Conservation (phyloP, 1,284 basidiomycete species). For the Kwoniella shivajii region DNA sequence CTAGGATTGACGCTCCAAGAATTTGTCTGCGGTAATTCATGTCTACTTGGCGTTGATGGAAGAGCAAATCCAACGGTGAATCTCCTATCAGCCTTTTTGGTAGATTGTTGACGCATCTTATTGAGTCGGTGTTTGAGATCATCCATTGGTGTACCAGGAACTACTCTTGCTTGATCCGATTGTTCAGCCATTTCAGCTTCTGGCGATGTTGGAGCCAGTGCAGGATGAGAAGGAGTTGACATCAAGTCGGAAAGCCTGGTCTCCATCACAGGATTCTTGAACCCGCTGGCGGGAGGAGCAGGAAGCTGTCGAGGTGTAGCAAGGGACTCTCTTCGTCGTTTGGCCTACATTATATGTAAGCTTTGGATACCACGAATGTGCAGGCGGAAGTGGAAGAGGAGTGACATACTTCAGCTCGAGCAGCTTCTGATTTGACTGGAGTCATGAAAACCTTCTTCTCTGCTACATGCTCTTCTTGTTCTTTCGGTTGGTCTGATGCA, state of each 20-base stretch:
- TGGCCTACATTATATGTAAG: conserved; percentile 18
- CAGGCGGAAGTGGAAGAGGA: not conserved
- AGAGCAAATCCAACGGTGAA: conserved; percentile 41
- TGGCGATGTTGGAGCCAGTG: conserved; percentile 19
- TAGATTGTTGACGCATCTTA: conserved; percentile 28
- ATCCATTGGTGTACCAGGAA: conserved; percentile 33
- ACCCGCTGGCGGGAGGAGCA: conserved; percentile 32
- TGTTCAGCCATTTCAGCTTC: conserved; percentile 8
- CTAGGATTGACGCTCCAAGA: conserved; percentile 22
- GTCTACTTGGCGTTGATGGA: conserved; percentile 34
- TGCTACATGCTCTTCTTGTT: not conserved
- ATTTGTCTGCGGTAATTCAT: conserved; percentile 1
- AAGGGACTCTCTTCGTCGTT: conserved; percentile 31
- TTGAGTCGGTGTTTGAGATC: conserved; percentile 38
- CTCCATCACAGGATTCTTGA: conserved; percentile 34
- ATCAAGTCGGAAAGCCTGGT: conserved; percentile 14
- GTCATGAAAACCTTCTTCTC: conserved; percentile 3
- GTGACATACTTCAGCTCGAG: conserved; percentile 25
- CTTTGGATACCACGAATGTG: no score
- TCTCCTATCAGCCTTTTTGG: conserved; percentile 25
- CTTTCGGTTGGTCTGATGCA: conserved; percentile 7
- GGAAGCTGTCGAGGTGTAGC: conserved; percentile 46
- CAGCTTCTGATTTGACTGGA: conserved; percentile 11
- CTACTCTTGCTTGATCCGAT: conserved; percentile 1
- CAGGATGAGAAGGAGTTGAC: conserved; percentile 36